Conservation (phyloP, 805 yeast species). For the Isabelozyma rhagii region DNA sequence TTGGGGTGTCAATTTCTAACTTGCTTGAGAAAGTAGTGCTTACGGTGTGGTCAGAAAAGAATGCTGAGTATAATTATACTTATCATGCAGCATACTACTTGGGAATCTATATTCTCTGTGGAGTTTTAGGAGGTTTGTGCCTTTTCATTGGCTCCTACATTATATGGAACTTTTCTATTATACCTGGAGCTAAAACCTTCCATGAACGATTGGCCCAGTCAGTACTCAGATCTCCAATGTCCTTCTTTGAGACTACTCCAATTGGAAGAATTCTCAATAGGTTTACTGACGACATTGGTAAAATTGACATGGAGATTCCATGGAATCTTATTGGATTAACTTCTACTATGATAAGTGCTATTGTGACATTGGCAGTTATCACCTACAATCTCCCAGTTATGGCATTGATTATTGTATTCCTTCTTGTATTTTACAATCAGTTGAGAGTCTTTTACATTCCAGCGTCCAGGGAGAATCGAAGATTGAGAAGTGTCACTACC, state of each 20-base stretch:
- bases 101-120: conserved; percentile 13
- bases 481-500: conserved; percentile 18
- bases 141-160: conserved; percentile 18
- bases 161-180: conserved; percentile 21
- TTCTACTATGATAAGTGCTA: conserved; percentile 12
- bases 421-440: conserved; percentile 17
- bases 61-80: conserved; percentile 15
- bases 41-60: conserved; percentile 25
- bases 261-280: conserved; percentile 25
- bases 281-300: conserved; percentile 22
- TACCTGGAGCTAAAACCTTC: conserved; percentile 18
- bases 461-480: conserved; percentile 20
- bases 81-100: conserved; percentile 14
- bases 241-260: conserved; percentile 29
- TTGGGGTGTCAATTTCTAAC: neutral
- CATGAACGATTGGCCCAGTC: conserved; percentile 21
- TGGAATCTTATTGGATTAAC: conserved; percentile 19
- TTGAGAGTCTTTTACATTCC: conserved; percentile 20
- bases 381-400: conserved; percentile 20
- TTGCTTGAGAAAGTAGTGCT: conserved; percentile 16
- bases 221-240: conserved; percentile 26
- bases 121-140: conserved; percentile 16
- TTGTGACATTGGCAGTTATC: conserved; percentile 18
- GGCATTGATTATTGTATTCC: conserved; percentile 13
- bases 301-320: conserved; percentile 18